phyloP scores from a whole-genome alignment of 345 rosid species.

The Rhodomyrtus tomentosa region DNA sequence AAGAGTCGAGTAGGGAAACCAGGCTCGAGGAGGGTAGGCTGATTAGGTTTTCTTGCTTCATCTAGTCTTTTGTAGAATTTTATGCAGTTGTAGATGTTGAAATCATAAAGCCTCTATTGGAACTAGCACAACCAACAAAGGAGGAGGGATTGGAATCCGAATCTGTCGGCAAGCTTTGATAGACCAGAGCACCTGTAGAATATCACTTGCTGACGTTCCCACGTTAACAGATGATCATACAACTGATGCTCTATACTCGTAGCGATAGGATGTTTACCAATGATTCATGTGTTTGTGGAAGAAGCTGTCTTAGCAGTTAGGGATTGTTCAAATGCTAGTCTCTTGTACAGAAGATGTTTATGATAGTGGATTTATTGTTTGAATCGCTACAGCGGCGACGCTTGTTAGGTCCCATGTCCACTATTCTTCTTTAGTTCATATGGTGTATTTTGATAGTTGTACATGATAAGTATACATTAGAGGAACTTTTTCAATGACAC shows the following conservation, averaged over 20 bases:
- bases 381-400: background rate
- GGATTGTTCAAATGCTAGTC: background rate
- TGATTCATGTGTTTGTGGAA: background rate
- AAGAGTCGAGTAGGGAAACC: conserved; percentile 6
- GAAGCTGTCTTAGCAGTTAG: background rate
- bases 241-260: background rate
- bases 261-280: background rate
- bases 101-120: background rate
- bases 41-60: background rate
- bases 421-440: background rate
- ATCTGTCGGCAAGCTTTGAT: background rate
- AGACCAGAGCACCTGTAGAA: background rate
- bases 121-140: background rate
- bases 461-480: background rate
- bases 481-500: background rate
- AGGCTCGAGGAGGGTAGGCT: conserved; percentile 1
- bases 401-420: background rate
- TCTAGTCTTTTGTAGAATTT: background rate
- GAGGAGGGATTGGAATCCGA: background rate
- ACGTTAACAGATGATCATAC: background rate
- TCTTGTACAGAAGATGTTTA: background rate
- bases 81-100: background rate
- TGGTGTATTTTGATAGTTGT: background rate
- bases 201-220: background rate
- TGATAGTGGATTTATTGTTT: background rate